Conservation (phyloP, 2,329 filamentous ascomycete genomes). For the Graphilbum sp. region DNA sequence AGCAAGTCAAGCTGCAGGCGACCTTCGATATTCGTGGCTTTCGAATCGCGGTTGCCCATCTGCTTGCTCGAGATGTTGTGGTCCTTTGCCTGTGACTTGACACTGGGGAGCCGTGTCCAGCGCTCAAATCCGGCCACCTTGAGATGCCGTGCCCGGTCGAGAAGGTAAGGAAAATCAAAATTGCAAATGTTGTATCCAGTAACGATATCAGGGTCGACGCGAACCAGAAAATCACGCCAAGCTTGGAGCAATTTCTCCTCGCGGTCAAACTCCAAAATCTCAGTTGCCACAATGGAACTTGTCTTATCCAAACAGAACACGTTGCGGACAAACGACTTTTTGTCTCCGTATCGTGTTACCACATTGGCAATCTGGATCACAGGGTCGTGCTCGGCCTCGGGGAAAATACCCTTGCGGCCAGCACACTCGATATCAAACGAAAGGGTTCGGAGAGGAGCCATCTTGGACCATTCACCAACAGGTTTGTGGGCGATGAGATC, state of each 20-base stretch:
- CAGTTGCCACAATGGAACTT: slow-evolving; percentile 85
- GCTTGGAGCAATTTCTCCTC: slow-evolving; percentile 84
- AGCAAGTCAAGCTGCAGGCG: slow-evolving; percentile 83
- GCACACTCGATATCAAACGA: slow-evolving; percentile 99
- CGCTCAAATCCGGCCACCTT: slow-evolving; percentile 69
- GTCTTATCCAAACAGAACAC: slow-evolving; percentile 92
- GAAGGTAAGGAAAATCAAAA: slow-evolving; percentile 93
- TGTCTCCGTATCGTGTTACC: slow-evolving; percentile 85
- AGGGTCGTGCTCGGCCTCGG: slow-evolving; percentile 77
- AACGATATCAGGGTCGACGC: slow-evolving; percentile 90
- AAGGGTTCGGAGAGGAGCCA: slow-evolving; percentile 80
- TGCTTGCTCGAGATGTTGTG: slow-evolving; percentile 94
- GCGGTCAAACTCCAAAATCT: slow-evolving; percentile 66
- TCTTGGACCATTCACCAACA: slow-evolving; percentile 93
- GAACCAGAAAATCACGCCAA: slow-evolving; percentile 80
- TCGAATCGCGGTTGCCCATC: slow-evolving; percentile 91
- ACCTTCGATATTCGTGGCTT: slow-evolving; percentile 87
- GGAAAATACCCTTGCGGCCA: slow-evolving; percentile 92
- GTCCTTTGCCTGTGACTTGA: slow-evolving; percentile 56
- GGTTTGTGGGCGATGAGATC: slow-evolving; percentile 77
- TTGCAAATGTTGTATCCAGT: slow-evolving; percentile 98
- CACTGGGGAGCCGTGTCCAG: slow-evolving; percentile 64
- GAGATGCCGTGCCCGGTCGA: slow-evolving; percentile 73
- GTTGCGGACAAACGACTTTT: slow-evolving; percentile 88
- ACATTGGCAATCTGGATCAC: slow-evolving; percentile 98